Evolutionary conservation across 306 rosid genomes (phyloP), one percentile per base, ranked within the genome.

Genomic region (Citrullus amarus): DNA sequence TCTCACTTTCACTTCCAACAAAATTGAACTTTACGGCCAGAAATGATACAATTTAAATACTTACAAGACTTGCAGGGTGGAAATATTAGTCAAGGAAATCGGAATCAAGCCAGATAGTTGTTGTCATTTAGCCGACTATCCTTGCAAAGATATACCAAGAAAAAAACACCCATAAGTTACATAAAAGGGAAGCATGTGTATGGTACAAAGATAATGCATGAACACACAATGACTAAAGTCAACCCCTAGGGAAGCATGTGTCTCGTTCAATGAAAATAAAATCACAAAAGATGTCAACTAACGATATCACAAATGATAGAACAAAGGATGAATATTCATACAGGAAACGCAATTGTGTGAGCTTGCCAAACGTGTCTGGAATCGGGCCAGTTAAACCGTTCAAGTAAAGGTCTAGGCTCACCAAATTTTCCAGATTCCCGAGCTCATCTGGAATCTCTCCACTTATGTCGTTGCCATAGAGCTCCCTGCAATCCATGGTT

Each of bases 391-490:
- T 51, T 79, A 79, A 79, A 67, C 67, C 72, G 56, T 79, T 79
- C 81, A 79, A 65, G 81, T 79, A 79, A 66, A 79, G 81, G 72
- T 79, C 81, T 70, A 79, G 58, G 76, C 81, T 79, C 76, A 79
- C 76, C 76, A 79, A 67, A 36, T 79, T 57, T 67, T 56, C 73
- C 36, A 79, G 66, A 67, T 67, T 79, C 15, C 81, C 81, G 38
- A 79, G 48, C 18, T 79, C 81, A 79, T 53, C 28, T 34, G 81
- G 81, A 79, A 79, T 79, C 41, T 53, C 38, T 79, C 81, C 81
- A 79, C 59, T 79, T 34, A 79, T 66, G 76, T 79, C 22, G 66
- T 79, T 79, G 16, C 81, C 81, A 79, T 79, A 79, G 11, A 79
- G 81, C 72, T 79, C 81, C 65, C 81, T 65, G 75, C 9, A 79